These are phyloP conservation scores for sunflower (Helianthus annuus) DNA, from an alignment of 129 eudicot genomes.

Conservation along the genomic window HanXRQr2.0-SUNRISE NC_035441.2:87400811-87401310, in stretches of 20 bases:
- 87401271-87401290: too few species aligned
- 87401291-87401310: too few species aligned
- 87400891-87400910: background rate
- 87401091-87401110: too few species aligned
- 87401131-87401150: background rate
- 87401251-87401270: too few species aligned
- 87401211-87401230: background rate
- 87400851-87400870: background rate
- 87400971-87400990: background rate
- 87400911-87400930: background rate
- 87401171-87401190: background rate
- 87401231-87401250: too few species aligned
- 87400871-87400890: background rate
- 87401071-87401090: background rate
- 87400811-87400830: background rate
- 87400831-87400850: background rate
- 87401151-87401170: background rate
- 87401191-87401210: background rate
- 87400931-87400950: background rate
- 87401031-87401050: background rate
- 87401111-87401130: too few species aligned
- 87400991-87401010: background rate
- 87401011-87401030: background rate
- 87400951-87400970: background rate
- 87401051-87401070: background rate